These are phyloP conservation scores for Chloromonas sp. DNA, from an alignment of 163 green algal species.

Conservation along the genomic window DNA sequence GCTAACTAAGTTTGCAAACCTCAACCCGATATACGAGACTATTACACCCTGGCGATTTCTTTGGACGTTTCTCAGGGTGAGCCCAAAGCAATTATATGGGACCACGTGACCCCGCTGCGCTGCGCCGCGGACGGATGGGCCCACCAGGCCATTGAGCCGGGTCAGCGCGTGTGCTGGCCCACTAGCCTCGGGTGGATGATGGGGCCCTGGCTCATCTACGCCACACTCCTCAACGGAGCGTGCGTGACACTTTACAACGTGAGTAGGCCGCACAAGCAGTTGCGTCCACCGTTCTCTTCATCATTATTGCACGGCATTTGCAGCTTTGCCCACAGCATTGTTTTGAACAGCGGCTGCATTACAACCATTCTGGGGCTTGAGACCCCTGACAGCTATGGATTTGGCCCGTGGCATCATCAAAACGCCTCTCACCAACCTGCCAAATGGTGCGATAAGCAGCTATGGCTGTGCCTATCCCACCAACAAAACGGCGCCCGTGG, in stretches of 20 bases:
- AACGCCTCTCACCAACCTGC: no score
- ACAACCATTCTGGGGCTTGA: no score
- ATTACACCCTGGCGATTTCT: no score
- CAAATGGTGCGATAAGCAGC: no score
- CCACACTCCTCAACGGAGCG: slow-evolving; percentile 74
- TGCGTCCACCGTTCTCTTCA: not conserved
- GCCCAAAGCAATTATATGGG: slow-evolving; percentile 88
- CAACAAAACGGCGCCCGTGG: no score
- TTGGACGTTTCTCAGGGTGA: slow-evolving; percentile 48
- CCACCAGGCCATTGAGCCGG: slow-evolving; percentile 43
- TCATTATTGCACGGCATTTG: not conserved
- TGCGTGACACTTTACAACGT: slow-evolving; percentile 71
- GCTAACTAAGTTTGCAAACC: no score
- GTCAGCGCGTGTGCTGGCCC: slow-evolving; percentile 68
- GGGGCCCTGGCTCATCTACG: slow-evolving; percentile 88
- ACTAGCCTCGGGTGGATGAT: slow-evolving; percentile 96
- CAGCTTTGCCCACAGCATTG: not conserved
- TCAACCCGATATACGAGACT: no score
- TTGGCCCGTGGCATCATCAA: no score
- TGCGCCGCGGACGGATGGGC: slow-evolving; percentile 68
- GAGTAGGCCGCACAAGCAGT: not conserved
- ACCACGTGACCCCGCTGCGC: slow-evolving; percentile 74
- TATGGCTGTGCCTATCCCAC: no score
- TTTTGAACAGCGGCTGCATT: no score
- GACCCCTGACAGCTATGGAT: no score